Evolutionary conservation across 2,329 filamentous ascomycete genomes (phyloP), one percentile per base, ranked within the genome.

Genomic region (Penicillium sp.): DNA sequence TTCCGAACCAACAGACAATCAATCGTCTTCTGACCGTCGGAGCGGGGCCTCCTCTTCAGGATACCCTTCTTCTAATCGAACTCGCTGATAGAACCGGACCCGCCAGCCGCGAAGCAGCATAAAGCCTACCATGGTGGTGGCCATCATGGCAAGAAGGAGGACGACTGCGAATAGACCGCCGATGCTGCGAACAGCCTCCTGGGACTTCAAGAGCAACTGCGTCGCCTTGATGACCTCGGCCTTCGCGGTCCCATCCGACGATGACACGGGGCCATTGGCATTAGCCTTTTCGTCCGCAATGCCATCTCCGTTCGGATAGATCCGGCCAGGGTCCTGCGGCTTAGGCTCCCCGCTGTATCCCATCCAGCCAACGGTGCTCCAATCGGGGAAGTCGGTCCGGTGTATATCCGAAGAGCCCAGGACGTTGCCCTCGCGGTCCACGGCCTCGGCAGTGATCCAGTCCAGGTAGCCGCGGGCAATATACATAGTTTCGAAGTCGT

Each of bases 81-180:
- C n/a, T 33, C 52, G 57, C 36, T 63, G 55, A 43, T 63, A 63
- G 5, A 62, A 43, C n/a, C 51, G 59, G 54, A 63, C 45, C 34
- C 60, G 59, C 60, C 60, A 63, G 52, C 60, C 60, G 29, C 59
- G 57, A 49, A 60, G 53, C 17, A 63, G 36, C 50, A 63, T 7
- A 30, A 52, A 62, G 23, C 41, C 46, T 4, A 51, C 55, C 42
- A 62, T 52, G 24, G 60, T 51, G 34, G 41, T 51, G 17, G 21
- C 30, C 46, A 62, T 57, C 27, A 59, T 18, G 26, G 50, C 54
- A 17, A 63, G 20, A 18, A 63, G 54, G 24, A 62, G 24, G 24
- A 60, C 30, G 12, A 63, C 49, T 7, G 55, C 53, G 32, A 63
- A 57, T n/a, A 57, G n/a, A 29, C 55, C 57, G 4, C 60, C 49